Evolutionary conservation across 345 rosid species (phyloP), one percentile per base, ranked within the genome.

Genomic region (Toxicodendron radicans): DNA sequence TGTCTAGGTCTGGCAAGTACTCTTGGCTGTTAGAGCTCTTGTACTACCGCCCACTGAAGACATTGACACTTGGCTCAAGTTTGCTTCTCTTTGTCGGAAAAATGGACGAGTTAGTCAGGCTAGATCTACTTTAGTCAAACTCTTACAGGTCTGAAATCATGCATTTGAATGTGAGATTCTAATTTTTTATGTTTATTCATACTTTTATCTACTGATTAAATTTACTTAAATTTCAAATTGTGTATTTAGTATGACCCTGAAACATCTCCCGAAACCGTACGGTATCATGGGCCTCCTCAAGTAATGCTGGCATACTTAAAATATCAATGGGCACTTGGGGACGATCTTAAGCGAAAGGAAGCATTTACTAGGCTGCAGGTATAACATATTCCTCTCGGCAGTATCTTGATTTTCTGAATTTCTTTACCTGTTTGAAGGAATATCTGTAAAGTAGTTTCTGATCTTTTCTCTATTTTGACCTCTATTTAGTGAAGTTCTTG

Each of bases 291-390:
- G 59, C 97, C 96, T 73, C 97, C 99, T 70, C 97, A 95, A 90
- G 99, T 95, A 76, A 90, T 93, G 89, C 85, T 91, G 66, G 94
- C 92, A 68, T 95, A 95, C 88, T 83, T 95, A 76, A 88, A 91
- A 76, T 95, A 91, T 73, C 99, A 91, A 63, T 95, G 99, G 99
- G 93, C 98, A 58, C 94, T 95, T 75, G 99, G 99, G 58, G 99
- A 95, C 74, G 99, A 95, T 79, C 87, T 77, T 71, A 93, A 93
- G 87, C 87, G 97, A 72, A 93, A 88, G 86, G 98, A 93, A 78
- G 92, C 99, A 61, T 95, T 91, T 89, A 58, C 86, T 80, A 81
- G 89, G 83, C 87, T 93, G 75, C 97, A 93, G 92, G 99, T 93
- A 82, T 71, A 73, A 38, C 56, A 54, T 68, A 68, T 72, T 70